A percentile compares a stretch with the other conserved stretches of the same genome.
These are phyloP conservation scores for Schizophyllum amplum DNA, from an alignment of 1,284 basidiomycete species.

Conservation along the genomic window DNA sequence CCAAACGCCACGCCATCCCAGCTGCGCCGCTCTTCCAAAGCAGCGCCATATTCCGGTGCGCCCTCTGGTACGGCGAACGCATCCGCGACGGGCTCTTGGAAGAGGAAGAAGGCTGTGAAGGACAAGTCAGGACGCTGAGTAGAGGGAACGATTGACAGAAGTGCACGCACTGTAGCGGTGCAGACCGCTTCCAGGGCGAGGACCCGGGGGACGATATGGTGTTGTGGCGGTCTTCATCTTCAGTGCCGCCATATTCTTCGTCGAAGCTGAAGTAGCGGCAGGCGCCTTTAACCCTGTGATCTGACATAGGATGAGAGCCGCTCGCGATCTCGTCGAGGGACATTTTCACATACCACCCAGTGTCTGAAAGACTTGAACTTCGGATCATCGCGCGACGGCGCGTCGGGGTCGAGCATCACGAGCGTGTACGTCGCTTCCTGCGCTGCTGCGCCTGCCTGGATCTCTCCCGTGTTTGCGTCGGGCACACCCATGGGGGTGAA, in stretches of 20 bases:
- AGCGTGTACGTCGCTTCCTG: slow-evolving; percentile 46
- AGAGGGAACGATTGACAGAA: not conserved
- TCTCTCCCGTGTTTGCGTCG: slow-evolving; percentile 21
- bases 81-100: slow-evolving; percentile 42
- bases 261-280: slow-evolving; percentile 23
- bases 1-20: slow-evolving; percentile 53
- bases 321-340: too few relatives aligned
- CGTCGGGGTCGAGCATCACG: slow-evolving; percentile 64
- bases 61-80: slow-evolving; percentile 34
- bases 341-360: slow-evolving; percentile 57
- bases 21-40: slow-evolving; percentile 36
- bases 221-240: slow-evolving; percentile 41
- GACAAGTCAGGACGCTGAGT: slow-evolving; percentile 1
- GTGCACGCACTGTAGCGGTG: slow-evolving; percentile 48
- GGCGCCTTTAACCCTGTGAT: slow-evolving; percentile 49
- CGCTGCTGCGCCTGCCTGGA: slow-evolving; percentile 9
- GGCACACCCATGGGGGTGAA: slow-evolving; percentile 37
- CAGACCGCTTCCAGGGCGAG: slow-evolving; percentile 43
- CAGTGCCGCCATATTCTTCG: slow-evolving; percentile 28
- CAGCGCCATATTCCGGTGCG: slow-evolving; percentile 38
- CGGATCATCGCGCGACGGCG: slow-evolving; percentile 47
- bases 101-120: slow-evolving; percentile 47
- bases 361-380: slow-evolving; percentile 54
- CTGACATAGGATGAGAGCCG: slow-evolving; percentile 25
- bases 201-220: slow-evolving; percentile 51